phyloP scores from a whole-genome alignment of 2,329 filamentous ascomycete species.

The Coleophoma eucalyptorum region DNA sequence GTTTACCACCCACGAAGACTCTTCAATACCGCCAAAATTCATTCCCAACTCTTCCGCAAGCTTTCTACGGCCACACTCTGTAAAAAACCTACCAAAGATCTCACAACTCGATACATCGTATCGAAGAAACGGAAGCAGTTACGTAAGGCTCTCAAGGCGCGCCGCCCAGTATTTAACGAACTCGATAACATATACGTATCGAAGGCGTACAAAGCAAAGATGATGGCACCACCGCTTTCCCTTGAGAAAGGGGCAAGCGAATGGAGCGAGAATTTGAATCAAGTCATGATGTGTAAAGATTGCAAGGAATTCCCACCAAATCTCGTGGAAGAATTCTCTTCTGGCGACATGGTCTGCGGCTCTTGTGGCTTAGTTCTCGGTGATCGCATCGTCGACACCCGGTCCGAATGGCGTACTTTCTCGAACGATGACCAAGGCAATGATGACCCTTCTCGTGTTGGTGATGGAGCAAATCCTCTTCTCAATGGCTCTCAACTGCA shows the following conservation, averaged over 20 bases:
- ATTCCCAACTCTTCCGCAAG: conserved; percentile 68
- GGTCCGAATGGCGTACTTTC: conserved; percentile 98
- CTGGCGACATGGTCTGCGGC: conserved; percentile 87
- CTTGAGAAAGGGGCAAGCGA: conserved; percentile 16
- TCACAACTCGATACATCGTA: conserved; percentile 22
- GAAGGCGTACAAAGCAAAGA: conserved; percentile 39
- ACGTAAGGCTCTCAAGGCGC: conserved; percentile 31
- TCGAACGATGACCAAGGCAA: conserved; percentile 96
- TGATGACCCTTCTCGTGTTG: conserved; percentile 96
- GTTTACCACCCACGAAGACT: conserved; percentile 7
- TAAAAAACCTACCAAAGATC: conserved; percentile 26
- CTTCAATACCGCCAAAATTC: conserved; percentile 56
- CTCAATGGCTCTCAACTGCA: conserved; percentile 87
- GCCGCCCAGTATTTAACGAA: conserved; percentile 36
- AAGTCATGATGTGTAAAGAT: conserved; percentile 81
- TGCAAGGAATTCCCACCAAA: conserved; percentile 92
- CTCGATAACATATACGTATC: conserved; percentile 39
- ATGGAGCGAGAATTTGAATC: conserved; percentile 71
- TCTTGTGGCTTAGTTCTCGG: conserved; percentile 89
- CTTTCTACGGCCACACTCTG: conserved; percentile 42
- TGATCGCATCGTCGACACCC: conserved; percentile 88
- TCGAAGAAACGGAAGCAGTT: conserved; percentile 26
- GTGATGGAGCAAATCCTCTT: conserved; percentile 86
- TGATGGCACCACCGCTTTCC: conserved; percentile 36
- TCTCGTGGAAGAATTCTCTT: conserved; percentile 87